Evolutionary conservation across 2,329 filamentous ascomycete species (phyloP), one percentile per base, ranked within the genome.

Genomic region (Scytalidium sp.): DNA sequence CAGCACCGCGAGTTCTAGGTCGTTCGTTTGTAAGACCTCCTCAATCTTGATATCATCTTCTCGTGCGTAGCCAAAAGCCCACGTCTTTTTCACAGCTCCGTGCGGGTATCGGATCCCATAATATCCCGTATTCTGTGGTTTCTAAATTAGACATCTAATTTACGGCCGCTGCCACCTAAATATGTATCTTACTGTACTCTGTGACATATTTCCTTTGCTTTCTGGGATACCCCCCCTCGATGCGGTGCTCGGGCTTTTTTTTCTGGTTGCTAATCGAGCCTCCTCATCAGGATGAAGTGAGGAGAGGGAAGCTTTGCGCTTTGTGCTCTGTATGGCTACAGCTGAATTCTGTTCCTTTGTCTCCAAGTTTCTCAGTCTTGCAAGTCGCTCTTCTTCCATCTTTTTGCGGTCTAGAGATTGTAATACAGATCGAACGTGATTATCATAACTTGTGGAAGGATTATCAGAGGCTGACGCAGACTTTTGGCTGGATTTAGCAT

Each of bases 321-420:
- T 65, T 42, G 45, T 53, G n/a, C 43, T 47, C 19, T 45, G 36
- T 13, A 8, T 41, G 44, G 41, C n/a, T 49, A 42, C 21, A 41
- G 19, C 13, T 23, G 19, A 22, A 25, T 5, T 15, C 9, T 13
- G 3, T 8, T 68, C 64, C 64, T 80, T 78, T 29, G 82, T 78
- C 66, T 92, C 88, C 41, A 76, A 76, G 36, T 84, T 67, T 42
- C 40, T 55, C 32, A 49, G 41, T 57, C 92, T 80, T 19, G 82
- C 84, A 13, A 96, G 76, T 39, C 93, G 83, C 64, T 95, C 90
- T 60, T 84, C 76, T 66, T 97, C 93, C 90, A 96, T 94, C 46
- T 83, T 80, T 67, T 85, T 90, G 29, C 92, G 81, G 70, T 96
- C 80, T 1, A 96, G 43, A 9, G 7, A 9, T 15, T 36, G 32